A percentile compares a stretch with the other conserved stretches of the same genome.
Conservation (phyloP, 2,329 filamentous ascomycete species). For the Stagonosporopsis cucurbitacearum region DNA sequence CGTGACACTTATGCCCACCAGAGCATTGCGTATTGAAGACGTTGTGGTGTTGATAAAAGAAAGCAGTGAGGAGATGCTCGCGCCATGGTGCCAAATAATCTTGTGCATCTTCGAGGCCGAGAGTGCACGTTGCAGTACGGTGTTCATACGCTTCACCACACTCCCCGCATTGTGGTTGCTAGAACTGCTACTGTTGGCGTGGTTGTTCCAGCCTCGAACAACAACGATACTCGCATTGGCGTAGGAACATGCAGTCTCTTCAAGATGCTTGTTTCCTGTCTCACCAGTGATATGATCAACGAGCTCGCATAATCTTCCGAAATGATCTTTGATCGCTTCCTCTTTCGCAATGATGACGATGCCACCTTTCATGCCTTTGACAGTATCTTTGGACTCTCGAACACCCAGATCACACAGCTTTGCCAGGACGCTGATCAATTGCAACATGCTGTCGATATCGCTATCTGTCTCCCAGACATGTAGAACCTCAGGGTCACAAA, state of each 20-base stretch:
- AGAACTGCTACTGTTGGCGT: conserved; percentile 7
- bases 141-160: conserved; percentile 35
- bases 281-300: conserved; percentile 34
- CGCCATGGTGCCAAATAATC: conserved; percentile 46
- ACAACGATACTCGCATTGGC: conserved; percentile 37
- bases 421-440: conserved; percentile 40
- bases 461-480: conserved; percentile 46
- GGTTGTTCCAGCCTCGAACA: conserved; percentile 36
- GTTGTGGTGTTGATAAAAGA: conserved; percentile 40
- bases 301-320: conserved; percentile 35
- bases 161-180: conserved; percentile 20
- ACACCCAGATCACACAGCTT: conserved; percentile 36
- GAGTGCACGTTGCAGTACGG: conserved; percentile 29
- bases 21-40: conserved; percentile 26
- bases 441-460: conserved; percentile 42
- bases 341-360: conserved; percentile 43
- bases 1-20: conserved; percentile 36
- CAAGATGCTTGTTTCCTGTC: conserved; percentile 33
- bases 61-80: conserved; percentile 36
- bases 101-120: conserved; percentile 22
- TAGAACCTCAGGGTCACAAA: conserved; percentile 32
- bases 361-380: conserved; percentile 23
- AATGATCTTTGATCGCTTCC: conserved; percentile 25
- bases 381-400: conserved; percentile 16
- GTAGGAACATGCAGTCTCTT: conserved; percentile 32